Evolutionary conservation across 768 basidiomycete genomes (phyloP), one percentile per base, ranked within the genome.

Genomic region (Trichaptum fuscoviolaceum): DNA sequence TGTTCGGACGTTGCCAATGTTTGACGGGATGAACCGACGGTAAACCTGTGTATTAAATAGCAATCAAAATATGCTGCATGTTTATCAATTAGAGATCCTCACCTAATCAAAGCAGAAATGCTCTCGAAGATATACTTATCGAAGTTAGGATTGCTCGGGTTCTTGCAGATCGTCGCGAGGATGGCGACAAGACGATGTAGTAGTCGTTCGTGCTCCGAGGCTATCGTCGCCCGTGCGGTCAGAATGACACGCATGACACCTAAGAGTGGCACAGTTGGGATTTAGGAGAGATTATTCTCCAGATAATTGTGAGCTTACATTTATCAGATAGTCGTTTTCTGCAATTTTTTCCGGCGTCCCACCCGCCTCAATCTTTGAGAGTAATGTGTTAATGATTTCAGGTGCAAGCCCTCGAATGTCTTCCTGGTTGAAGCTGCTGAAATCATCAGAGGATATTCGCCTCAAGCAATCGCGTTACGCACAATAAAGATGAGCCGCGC

Each of bases 121-220:
- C 91, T 92, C 79, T 99, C 96, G 73, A 99, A 99, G 69, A 95
- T 91, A 74, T 93, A 97, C 75, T 99, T 97, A 75, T 97, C 96
- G 77, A 99, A 99, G 70, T 90, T 89, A 1, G 97, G 97, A 77
- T 99, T 99, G 75, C 92, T 95, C 18, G 97, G 96, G 75, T 99
- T 99, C 79, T 91, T 93, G 67, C 91, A 93, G 71, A 96, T 95
- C 64, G 90, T 84, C 15, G 91, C 89, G 34, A 98, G 83, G 72
- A 99, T 96, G 27, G 78, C 77, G 65, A 97, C 92, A 8, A 99
- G 85, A 15, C 91, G 88, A 57, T 75, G 78, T 7, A 99, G 83
- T 1, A 88, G 82, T 42, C 78, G 80, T 67, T 89, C 84, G 72
- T 88, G 91, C 8, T 78, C 81, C 0, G 91, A 87, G 0, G 83